phyloP scores from a whole-genome alignment of 495 filamentous ascomycete genomes.

The Hyaloscypha finlandica region DNA sequence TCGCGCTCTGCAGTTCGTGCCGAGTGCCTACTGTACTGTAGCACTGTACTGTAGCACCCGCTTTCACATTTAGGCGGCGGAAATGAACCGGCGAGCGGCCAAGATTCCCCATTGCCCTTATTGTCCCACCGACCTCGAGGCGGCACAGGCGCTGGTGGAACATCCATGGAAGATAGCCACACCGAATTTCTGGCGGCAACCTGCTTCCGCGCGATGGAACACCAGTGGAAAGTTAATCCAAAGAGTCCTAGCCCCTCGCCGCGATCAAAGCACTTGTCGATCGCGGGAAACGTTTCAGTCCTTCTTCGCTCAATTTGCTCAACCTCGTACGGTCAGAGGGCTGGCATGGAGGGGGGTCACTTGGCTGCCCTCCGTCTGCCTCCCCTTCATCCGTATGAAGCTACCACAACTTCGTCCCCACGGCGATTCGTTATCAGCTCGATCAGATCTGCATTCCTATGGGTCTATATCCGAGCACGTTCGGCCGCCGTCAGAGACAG shows the following conservation, averaged over 20 bases:
- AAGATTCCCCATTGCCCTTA: neutral
- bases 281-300: neutral
- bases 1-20: neutral
- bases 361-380: neutral
- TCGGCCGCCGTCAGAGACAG: neutral
- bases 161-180: neutral
- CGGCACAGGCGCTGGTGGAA: neutral
- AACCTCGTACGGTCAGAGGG: neutral
- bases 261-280: neutral
- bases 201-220: neutral
- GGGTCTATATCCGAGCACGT: neutral
- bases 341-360: neutral
- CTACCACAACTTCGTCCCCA: neutral
- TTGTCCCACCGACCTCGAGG: neutral
- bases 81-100: neutral
- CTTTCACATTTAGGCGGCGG: neutral
- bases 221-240: neutral
- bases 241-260: neutral
- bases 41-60: neutral
- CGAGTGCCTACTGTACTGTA: neutral
- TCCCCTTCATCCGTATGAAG: neutral
- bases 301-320: neutral
- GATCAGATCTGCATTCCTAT: neutral
- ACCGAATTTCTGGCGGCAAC: neutral
- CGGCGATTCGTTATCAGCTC: neutral